Evolutionary conservation across 257 asterid genomes (phyloP), one percentile per base, ranked within the genome.

Genomic region (Haberlea rhodopensis): DNA sequence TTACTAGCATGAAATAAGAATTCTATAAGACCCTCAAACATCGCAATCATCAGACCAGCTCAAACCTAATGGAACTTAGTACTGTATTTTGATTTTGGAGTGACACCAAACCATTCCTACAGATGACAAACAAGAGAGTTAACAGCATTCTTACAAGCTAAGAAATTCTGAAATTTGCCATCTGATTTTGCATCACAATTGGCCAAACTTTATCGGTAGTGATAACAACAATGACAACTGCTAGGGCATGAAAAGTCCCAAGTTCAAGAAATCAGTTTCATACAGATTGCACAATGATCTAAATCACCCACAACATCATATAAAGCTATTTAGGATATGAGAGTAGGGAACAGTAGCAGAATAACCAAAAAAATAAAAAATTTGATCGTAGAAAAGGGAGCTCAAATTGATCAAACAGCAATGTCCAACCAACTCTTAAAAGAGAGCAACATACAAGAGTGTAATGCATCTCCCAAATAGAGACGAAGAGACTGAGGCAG

Each of bases 401-500:
- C n/a, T n/a, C n/a, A n/a, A 37, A 37, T 13, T 37, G 13, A 6
- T 37, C 46, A 37, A 8, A 37, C n/a, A 61, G 57, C 53, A 31
- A 29, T 23, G 16, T 10, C n/a, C 23, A 65, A 51, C 75, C 48
- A 74, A 73, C 49, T 58, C 24, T 68, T 27, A 59, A 66, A 67
- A 63, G 63, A 77, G 13, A 69, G 64, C 29, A 75, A 83, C 99
- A 69, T 84, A 92, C 99, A 79, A 75, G 97, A 84, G 82, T 86
- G 99, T 34, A 87, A 63, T 68, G 74, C 80, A 40, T 95, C 84
- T 78, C 91, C 86, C 91, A 92, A 76, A 82, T 82, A 85, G 74
- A 87, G 89, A 65, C 95, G 94, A 66, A 92, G 96, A 62, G 95
- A 77, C 78, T 68, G 84, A 71, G 95, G 73, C 70, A 92, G 81